Conservation (phyloP, 805 yeast genomes). For the Starmerella kuoi region DNA sequence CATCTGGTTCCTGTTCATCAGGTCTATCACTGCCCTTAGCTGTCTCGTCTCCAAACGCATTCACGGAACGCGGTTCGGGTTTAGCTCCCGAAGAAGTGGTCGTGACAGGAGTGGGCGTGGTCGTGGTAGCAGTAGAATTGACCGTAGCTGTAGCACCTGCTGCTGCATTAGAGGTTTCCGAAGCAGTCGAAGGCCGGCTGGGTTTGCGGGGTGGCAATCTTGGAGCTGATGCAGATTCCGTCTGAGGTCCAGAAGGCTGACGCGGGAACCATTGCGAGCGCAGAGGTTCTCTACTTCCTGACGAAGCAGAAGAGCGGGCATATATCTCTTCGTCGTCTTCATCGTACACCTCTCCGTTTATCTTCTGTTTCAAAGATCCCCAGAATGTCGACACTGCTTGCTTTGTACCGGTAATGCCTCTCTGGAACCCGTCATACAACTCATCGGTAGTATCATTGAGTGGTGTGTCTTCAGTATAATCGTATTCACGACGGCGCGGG, state of each 20-base stretch:
- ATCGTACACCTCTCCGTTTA: constrained; percentile 21
- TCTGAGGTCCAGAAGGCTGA: background rate
- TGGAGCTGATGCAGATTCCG: constrained; percentile 2
- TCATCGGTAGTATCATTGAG: constrained; percentile 12
- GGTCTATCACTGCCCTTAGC: background rate
- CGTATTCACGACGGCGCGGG: constrained; percentile 1
- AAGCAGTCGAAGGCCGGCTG: background rate
- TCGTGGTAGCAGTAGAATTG: no score
- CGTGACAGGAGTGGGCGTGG: no score
- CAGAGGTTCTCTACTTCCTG: background rate
- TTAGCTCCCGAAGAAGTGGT: background rate
- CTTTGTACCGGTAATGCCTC: constrained; percentile 20
- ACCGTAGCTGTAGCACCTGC: background rate
- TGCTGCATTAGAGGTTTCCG: background rate
- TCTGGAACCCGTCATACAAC: constrained; percentile 17
- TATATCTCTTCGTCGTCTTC: constrained; percentile 16
- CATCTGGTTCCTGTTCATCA: constrained; percentile 23
- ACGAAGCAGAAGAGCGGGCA: constrained; percentile 1
- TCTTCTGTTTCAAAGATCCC: constrained; percentile 17
- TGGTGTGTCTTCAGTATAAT: background rate
- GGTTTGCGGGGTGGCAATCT: constrained; percentile 15
- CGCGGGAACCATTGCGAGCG: constrained; percentile 15
- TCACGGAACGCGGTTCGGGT: constrained; percentile 18
- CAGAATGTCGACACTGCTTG: constrained; percentile 20
- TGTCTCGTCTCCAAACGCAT: constrained; percentile 24